Base-by-base conservation (phyloP, 148 eudicot species). In the Pouteria glomerata region DNA sequence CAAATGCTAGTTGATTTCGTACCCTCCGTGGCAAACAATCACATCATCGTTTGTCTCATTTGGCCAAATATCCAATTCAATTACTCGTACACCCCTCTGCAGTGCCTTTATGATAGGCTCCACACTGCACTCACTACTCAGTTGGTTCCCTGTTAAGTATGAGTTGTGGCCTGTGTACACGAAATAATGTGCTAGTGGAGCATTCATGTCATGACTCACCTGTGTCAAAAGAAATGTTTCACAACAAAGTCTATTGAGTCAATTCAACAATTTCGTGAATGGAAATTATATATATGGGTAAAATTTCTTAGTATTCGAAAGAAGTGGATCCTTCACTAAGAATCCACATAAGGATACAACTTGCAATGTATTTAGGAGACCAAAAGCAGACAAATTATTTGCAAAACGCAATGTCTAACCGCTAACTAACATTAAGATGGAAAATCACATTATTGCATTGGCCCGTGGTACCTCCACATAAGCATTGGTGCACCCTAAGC, bases 51-150 rank as follows among this genome's bases (percentile, higher is more conserved):
- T 66, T 26, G 63, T 83, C 1, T 79, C 47, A 71, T 74, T 80
- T 8, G 95, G 89, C 95, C 91, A 89, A 39, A 89, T 74, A 71
- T 89, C 95, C 69, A 89, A 80, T 76, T 89, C 95, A 66, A 89
- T 87, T 0, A 87, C 95, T 81, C 88, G 82, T 39, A 89, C 95
- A 13, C 88, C 86, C 51, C 76, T 73, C 71, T 52, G 76, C 52
- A 89, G 73, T 34, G 95, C 89, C 31, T 57, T 66, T 27, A 81
- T 69, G 44, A 89, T 87, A 10, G 95, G 95, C 34, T 61, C 76
- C 33, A 80, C 67, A 74, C 95, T 87, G 73, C 89, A 81, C 57
- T 80, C 76, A 53, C 95, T 87, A 72, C 76, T 85, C 35, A 85
- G 61, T 72, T 89, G 95, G 74, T 87, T 89, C 41, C 95, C 95